Evolutionary conservation across 805 yeast species (phyloP), one percentile per base, ranked within the genome.

Genomic region (Maudiozyma barnettii): DNA sequence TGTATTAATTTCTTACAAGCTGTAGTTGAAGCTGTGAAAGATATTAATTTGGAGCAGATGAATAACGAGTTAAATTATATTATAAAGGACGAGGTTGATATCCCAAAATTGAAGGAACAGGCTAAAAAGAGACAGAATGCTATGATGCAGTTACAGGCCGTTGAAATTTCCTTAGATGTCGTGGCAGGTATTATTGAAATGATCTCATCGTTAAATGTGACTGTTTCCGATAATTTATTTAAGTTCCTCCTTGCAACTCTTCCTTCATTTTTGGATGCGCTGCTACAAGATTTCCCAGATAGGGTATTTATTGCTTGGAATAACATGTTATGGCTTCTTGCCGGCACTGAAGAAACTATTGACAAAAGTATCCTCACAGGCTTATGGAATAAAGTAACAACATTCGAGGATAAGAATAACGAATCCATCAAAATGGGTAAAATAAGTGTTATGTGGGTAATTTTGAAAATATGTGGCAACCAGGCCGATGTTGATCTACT

Each of bases 131-230:
- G 75, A 47, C 58, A 65, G 7, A 59, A 58, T 13, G 78, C 84
- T 2, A 74, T 75, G 52, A 65, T 73, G 40, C 73, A 76, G 44
- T 64, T 84, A 43, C 82, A 82, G 52, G 73, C 84, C 4, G 67
- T 84, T 20, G 95, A 87, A 55, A 72, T 82, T 0, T 71, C 84
- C 0, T 65, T 90, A 20, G 98, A 91, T 61, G 63, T 91, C 30
- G 69, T 87, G 21, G 79, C 96, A 1, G 84, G 90, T 1, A 70
- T 81, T 6, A 75, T 84, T 54, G 96, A 89, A 61, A 64, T 69
- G 26, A 55, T 72, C 8, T 76, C 77, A 9, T 44, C 49, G 23
- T 41, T 46, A 8, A 45, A 44, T 8, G 47, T 53, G 12, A 39
- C 46, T 13, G 26, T 45, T 4, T 26, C 38, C 9, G 46, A 46